Base-by-base conservation (phyloP, 2,329 filamentous ascomycete genomes). In the Trichoderma endophyticum region DNA sequence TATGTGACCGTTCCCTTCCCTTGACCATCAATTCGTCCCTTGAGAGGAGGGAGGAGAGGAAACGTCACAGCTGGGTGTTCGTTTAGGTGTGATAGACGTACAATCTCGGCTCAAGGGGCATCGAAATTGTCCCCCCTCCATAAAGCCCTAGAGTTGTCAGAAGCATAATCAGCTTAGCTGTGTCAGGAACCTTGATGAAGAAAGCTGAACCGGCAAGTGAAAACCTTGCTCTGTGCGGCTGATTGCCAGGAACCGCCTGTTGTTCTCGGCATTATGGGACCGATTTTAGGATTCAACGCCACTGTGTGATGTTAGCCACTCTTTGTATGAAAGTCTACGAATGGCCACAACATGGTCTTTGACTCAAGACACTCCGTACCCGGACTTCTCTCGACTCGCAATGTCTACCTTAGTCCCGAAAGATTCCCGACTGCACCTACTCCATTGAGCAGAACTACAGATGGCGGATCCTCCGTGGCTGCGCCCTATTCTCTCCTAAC, bases 401-500 rank as follows among this genome's bases (percentile, higher is more conserved):
- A 14, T 30, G 28, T 43, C 12, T 30, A 59, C 24, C 9, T 4
- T 48, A 48, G 26, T 11, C 15, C 28, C 28, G 56, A 30, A 15
- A 28, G 57, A 62, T 54, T 54, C 61, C 57, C 39, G 36, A 24
- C 36, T 24, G 28, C 28, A 34, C 57, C 57, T 62, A 62, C 57
- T 70, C 66, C 57, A 54, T 54, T 36, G 57, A 62, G 39, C 34
- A 51, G 15, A 36, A 36, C 57, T 51, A 70, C 32, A 39, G 57
- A 61, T n/a, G 14, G 57, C 66, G 66, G 66, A 54, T 70, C 66
- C 57, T 62, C 66, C 61, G 56, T 70, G 15, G 66, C 56, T 61
- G 57, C 57, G 21, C 28, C 66, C 28, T 43, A 61, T 28, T 12
- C 21, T 69, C 24, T 26, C 36, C 36, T 61, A 69, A 48, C 48